Percentiles rank a stretch among this genome's conserved stretches.
Evolutionary conservation across 768 basidiomycete species (phyloP).

Genomic region (Trametes meyenii): DNA sequence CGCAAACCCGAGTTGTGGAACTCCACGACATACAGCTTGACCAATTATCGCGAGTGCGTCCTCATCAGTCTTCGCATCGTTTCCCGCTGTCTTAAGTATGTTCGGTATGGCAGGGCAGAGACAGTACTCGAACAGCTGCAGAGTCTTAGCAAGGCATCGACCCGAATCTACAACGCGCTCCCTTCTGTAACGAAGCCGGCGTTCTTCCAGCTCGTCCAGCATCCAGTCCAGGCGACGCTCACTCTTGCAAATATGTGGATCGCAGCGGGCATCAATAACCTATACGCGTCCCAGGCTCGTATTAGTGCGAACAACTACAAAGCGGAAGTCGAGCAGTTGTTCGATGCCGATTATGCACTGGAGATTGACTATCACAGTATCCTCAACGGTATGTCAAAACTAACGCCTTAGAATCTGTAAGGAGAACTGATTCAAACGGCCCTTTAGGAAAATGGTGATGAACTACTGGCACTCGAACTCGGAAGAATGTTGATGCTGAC

Average conservation of each 20-base stretch:
- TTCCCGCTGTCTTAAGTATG: not conserved
- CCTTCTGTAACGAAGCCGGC: conserved; percentile 51
- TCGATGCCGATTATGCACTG: conserved; percentile 63
- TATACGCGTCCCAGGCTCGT: conserved; percentile 64
- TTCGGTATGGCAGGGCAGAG: conserved; percentile 51
- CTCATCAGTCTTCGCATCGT: not conserved
- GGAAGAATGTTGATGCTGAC: not conserved
- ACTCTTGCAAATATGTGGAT: conserved; percentile 63
- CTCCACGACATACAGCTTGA: conserved; percentile 60
- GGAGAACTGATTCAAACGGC: not conserved
- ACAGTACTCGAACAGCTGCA: conserved; percentile 55
- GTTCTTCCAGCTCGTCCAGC: conserved; percentile 74
- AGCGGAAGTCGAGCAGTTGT: conserved; percentile 55
- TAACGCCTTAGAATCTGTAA: not conserved
- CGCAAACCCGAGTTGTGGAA: conserved; percentile 71
- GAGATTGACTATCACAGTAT: conserved; percentile 62
- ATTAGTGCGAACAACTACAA: conserved; percentile 62
- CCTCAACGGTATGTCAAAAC: conserved; percentile 48
- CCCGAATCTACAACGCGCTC: conserved; percentile 57
- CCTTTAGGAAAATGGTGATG: conserved; percentile 60
- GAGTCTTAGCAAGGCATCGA: conserved; percentile 49
- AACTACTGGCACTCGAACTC: conserved; percentile 4
- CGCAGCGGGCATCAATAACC: conserved; percentile 59
- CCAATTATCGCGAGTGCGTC: conserved; percentile 69
- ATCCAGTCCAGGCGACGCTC: conserved; percentile 60